Base-by-base conservation (phyloP, 2,329 filamentous ascomycete genomes). In the Diplodia sapinea region DNA sequence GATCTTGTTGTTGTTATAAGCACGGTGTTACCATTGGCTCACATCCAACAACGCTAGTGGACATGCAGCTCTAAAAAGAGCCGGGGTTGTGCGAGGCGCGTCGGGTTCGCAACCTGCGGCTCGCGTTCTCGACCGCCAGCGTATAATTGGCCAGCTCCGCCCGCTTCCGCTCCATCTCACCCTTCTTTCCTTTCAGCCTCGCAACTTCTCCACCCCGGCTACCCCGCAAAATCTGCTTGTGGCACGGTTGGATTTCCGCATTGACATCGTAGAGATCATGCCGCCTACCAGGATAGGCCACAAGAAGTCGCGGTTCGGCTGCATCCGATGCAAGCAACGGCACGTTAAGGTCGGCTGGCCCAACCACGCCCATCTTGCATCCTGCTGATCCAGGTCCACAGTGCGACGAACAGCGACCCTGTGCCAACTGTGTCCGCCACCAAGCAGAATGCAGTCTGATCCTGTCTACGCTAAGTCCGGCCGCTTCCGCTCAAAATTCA, bases 371-470 rank as follows among this genome's bases (percentile, higher is more conserved):
- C 23, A 15, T 23, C 4, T n/a, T 15, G 33, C 17, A 31, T 12
- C 40, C 17, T 11, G 47, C 57, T 57, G 17, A 50, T 36, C n/a
- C 2, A 20, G n/a, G 26, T 33, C 36, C 36, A 38, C 49, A 65
- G 63, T 65, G 63, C 40, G 63, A 65, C 29, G 63, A 65, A 26
- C 63, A 65, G 40, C 50, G 52, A 2, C 63, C 63, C 20, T 65
- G 63, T 15, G 31, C 13, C 17, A 54, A 65, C 33, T 65, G 59
- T n/a, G 20, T 31, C 6, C 40, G 59, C 8, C 59, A 63, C 6
- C 43, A 63, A 23, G 59, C n/a, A 2, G 29, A 51, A 17, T 63
- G 59, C 59, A 63, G 59, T 38, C 59, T 63, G 1, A 26, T 51
- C 5, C 59, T 63, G 4, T 36, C 59, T 1, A 38, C 31, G 3